Base-by-base conservation (phyloP, 495 filamentous ascomycete species). In the Penicilliopsis zonata region DNA sequence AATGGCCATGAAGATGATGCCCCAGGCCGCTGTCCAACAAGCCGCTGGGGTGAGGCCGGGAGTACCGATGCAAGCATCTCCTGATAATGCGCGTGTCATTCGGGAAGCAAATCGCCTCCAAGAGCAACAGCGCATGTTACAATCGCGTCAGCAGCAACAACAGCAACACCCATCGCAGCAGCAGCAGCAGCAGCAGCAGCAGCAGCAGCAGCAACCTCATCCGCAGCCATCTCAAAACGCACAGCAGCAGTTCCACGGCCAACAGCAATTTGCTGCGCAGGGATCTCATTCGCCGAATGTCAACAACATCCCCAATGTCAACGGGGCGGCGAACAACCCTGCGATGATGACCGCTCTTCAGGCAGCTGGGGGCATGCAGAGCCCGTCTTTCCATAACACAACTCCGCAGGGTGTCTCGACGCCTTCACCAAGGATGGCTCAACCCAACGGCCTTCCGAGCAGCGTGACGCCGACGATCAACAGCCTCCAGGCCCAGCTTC, bases 11-110 rank as follows among this genome's bases (percentile, higher is more conserved):
- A 76, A 79, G 43, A 72, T 74, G 44, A 65, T 86, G 38, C 76
- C 79, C 28, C 82, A 78, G 41, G 62, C 77, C 25, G 76, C 76
- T 19, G 83, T 92, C 64, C 76, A 79, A 29, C 58, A 66, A 28
- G 51, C 64, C 59, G 47, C 65, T 52, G 34, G 65, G 69, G 43
- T 72, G 61, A 50, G 76, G 58, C 42, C 74, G 67, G 53, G 76
- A 9, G 59, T 81, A 43, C 67, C 73, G 4, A 63, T 67, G 28
- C 65, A 65, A 35, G 53, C 65, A 27, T 60, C 67, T 18, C 63
- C 72, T 3, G 71, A 71, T 19, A 61, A 65, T 38, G 47, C 64
- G 9, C 64, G 65, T 1, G 55, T 74, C 16, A 57, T 65, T 19
- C 63, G 68, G 23, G 78, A 86, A 55, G 75, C 70, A 8, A 75